Conservation (phyloP, 306 rosid species). For the Cicer bijugum region DNA sequence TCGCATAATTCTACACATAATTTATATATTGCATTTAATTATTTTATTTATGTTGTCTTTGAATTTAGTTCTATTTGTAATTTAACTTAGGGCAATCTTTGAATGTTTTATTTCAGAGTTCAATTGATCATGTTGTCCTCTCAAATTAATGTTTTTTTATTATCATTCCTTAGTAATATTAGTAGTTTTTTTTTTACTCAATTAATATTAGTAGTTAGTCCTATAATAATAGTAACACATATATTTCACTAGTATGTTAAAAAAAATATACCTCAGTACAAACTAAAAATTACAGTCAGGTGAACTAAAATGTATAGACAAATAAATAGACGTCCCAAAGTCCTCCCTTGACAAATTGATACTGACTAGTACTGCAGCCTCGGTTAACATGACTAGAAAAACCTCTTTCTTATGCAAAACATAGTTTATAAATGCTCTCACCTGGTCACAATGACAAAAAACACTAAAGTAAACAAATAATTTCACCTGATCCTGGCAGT, state of each 20-base stretch:
- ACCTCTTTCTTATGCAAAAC: slow-evolving; percentile 23
- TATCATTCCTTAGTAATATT: background rate
- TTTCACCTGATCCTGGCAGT: slow-evolving; percentile 56
- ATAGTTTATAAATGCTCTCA: slow-evolving; percentile 17
- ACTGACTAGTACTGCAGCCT: slow-evolving; percentile 11
- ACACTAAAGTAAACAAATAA: slow-evolving; percentile 19
- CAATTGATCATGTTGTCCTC: background rate
- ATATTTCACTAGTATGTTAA: slow-evolving; percentile 4
- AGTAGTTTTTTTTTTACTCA: background rate
- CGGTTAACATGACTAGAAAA: slow-evolving; percentile 24
- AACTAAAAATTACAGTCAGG: background rate
- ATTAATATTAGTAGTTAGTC: no score
- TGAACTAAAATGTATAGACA: background rate
- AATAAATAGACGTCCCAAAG: background rate
- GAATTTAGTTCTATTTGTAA: background rate
- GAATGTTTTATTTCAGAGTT: background rate
- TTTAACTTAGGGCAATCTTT: background rate
- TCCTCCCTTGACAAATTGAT: slow-evolving; percentile 17
- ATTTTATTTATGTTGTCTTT: background rate
- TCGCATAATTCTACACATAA: background rate
- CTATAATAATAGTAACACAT: no score
- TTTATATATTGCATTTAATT: background rate
- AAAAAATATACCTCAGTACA: background rate
- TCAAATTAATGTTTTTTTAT: background rate
- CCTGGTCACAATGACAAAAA: slow-evolving; percentile 12